phyloP scores from a whole-genome alignment of 306 rosid species.

The Malus orientalis region DNA sequence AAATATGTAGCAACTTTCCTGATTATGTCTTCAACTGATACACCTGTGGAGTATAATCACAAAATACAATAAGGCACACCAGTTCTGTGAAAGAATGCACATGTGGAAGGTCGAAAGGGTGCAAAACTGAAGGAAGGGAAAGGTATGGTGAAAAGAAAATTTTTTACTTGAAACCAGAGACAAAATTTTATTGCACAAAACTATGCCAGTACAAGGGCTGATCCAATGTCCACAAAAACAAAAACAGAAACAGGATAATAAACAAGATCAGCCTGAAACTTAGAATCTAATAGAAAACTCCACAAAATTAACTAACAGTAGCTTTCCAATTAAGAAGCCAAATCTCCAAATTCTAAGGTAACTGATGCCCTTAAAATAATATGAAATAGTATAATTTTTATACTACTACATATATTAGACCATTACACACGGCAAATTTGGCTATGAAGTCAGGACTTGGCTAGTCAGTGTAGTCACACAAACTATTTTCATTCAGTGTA shows the following conservation, averaged over 20 bases:
- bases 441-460: background rate
- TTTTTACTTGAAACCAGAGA: too few species aligned
- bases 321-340: too few species aligned
- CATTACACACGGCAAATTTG: background rate
- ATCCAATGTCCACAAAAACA: too few species aligned
- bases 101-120: background rate
- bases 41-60: constrained; percentile 35
- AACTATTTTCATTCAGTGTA: background rate
- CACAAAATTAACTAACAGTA: too few species aligned
- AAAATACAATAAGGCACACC: constrained; percentile 9
- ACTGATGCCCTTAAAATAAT: too few species aligned
- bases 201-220: too few species aligned
- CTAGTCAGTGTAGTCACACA: background rate
- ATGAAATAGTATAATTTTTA: background rate
- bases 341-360: too few species aligned
- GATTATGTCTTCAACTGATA: constrained; percentile 57
- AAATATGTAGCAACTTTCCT: constrained; percentile 46
- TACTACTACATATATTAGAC: background rate
- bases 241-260: too few species aligned
- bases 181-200: too few species aligned
- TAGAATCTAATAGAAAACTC: too few species aligned
- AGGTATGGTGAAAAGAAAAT: background rate
- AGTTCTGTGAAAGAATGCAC: background rate
- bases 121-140: background rate
- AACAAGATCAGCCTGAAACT: too few species aligned